Evolutionary conservation across 805 yeast genomes (phyloP).

Genomic region (Myxozyma kluyveri): DNA sequence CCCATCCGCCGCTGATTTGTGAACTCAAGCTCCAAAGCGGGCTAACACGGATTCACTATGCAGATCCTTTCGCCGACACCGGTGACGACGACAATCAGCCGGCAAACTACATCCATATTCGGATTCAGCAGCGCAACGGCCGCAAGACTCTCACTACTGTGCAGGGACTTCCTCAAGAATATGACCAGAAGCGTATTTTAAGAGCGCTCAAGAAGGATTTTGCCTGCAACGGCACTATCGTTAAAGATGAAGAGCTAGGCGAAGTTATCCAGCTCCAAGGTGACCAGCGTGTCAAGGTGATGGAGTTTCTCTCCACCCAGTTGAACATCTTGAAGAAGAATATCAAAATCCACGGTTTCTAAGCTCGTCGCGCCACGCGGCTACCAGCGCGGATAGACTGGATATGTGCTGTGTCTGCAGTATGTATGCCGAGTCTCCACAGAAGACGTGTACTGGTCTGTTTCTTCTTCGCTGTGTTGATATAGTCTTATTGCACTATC

Average conservation of each 20-base stretch:
- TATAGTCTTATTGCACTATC: not conserved
- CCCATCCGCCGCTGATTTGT: not conserved
- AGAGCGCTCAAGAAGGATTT: constrained; percentile 95
- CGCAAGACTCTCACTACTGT: constrained; percentile 98
- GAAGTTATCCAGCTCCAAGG: constrained; percentile 98
- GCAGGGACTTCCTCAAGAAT: constrained; percentile 94
- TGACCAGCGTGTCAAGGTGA: constrained; percentile 95
- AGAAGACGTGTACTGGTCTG: too few species aligned
- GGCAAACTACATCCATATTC: constrained; percentile 86
- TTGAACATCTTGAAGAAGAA: constrained; percentile 90
- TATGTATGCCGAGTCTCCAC: not conserved
- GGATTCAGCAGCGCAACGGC: constrained; percentile 99
- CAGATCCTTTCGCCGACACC: constrained; percentile 98
- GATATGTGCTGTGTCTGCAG: not conserved
- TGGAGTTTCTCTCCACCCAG: constrained; percentile 84
- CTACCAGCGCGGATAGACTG: constrained; percentile 2
- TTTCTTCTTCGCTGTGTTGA: not conserved
- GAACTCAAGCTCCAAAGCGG: not conserved
- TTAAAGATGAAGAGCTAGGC: constrained; percentile 92
- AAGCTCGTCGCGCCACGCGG: constrained; percentile 33
- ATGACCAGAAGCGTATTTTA: constrained; percentile 88
- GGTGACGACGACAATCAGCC: constrained; percentile 98
- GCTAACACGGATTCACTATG: not conserved
- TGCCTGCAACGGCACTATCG: constrained; percentile 98
- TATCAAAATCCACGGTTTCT: constrained; percentile 98